Base-by-base conservation (phyloP, 2,329 filamentous ascomycete species). In the Hypoxylon sp. region DNA sequence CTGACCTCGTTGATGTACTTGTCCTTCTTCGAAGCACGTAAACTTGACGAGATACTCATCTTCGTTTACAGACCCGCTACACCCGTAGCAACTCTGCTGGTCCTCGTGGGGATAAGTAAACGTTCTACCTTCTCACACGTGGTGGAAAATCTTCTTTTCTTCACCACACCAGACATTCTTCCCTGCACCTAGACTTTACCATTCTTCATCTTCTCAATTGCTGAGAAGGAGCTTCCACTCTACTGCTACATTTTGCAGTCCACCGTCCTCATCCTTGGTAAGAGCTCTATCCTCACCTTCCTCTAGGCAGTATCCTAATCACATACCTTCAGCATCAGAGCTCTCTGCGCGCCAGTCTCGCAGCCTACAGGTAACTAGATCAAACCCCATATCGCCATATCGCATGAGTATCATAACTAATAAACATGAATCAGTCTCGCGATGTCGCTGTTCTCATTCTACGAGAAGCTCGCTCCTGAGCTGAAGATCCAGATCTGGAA, bases 401-500 rank as follows among this genome's bases (percentile, higher is more conserved):
- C n/a, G n/a, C 20, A 16, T 18, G 8, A 12, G 46, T 14, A 9
- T 26, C 16, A 11, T 33, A 30, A 22, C 40, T 55, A 55, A 40
- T 20, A 20, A 3, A 55, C 14, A 36, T n/a, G 14, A 22, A 36
- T n/a, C 26, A 55, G 38, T 7, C n/a, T n/a, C n/a, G 14, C 28
- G 6, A 46, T 46, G 52, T 11, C n/a, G n/a, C n/a, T 3, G 24
- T 26, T 26, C 24, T 26, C 26, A n/a, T 45, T 38, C 26, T 64
- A 64, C n/a, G 12, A 26, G 36, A 30, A 40, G 2, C 64, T 76
- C 1, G 70, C 72, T 0, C 3, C 46, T 2, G 74, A 76, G 64
- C 24, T 76, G 2, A 74, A 72, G 50, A 11, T 67, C 16, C 55
- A 58, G 42, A 57, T 76, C 20, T 74, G 70, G 72, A n/a, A 64